Conservation (phyloP, 176 grass and related monocot species). For the Hyparrhenia diplandra region DNA sequence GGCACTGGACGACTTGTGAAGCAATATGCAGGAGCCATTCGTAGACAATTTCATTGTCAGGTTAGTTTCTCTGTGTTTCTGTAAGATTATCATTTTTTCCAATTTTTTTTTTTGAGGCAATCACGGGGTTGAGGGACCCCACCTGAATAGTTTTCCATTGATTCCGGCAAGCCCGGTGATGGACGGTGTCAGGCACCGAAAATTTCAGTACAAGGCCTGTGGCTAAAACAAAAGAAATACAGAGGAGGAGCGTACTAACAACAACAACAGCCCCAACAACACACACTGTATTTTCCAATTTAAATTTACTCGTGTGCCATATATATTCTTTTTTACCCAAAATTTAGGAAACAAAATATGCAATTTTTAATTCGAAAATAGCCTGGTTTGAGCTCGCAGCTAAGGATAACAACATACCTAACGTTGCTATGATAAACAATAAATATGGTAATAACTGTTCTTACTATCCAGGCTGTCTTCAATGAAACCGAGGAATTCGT, state of each 20-base stretch:
- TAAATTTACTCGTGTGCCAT: not conserved
- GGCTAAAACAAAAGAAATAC: too few relatives aligned
- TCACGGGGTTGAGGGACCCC: too few relatives aligned
- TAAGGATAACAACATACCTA: not conserved
- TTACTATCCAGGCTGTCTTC: constrained; percentile 72
- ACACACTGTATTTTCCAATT: too few relatives aligned
- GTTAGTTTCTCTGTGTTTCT: constrained; percentile 29
- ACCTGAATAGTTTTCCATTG: too few relatives aligned
- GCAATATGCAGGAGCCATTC: constrained; percentile 77
- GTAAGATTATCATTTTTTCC: not conserved
- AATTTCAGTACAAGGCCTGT: too few relatives aligned
- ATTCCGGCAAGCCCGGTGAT: too few relatives aligned
- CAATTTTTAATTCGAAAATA: not conserved
- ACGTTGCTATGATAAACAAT: not conserved
- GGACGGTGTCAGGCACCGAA: too few relatives aligned
- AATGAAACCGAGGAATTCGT: constrained; percentile 80
- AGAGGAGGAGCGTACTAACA: too few relatives aligned
- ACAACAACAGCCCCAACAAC: too few relatives aligned
- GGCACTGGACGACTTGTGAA: constrained; percentile 76
- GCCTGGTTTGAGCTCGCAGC: constrained; percentile 3
- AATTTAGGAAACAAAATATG: not conserved
- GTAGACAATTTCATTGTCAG: constrained; percentile 71
- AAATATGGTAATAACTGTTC: not conserved
- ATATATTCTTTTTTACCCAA: not conserved
- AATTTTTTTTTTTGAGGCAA: too few relatives aligned